These are phyloP conservation scores for Wallacemonas sp. DNA, from an alignment of 208 protist genomes.

Conservation along the genomic window DNA sequence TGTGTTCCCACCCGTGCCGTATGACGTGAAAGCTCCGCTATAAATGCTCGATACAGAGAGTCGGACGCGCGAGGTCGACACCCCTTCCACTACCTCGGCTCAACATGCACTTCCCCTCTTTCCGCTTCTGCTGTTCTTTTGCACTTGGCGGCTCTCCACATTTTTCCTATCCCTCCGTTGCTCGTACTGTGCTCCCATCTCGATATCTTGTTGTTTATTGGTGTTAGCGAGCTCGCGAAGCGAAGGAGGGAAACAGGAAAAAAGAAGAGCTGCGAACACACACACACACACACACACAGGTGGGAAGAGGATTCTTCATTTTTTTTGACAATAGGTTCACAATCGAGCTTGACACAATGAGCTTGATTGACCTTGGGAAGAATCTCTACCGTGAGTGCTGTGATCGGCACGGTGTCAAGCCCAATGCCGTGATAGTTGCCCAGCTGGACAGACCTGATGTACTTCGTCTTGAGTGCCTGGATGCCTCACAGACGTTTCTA, in stretches of 20 bases:
- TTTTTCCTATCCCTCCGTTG: no score
- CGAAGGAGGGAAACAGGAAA: not conserved
- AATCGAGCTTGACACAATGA: not conserved
- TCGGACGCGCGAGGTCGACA: no score
- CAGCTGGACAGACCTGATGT: slow-evolving; percentile 58
- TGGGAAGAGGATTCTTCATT: not conserved
- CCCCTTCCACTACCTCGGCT: no score
- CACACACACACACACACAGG: not conserved
- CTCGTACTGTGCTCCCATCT: no score
- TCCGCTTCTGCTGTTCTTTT: no score
- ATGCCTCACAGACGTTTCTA: slow-evolving; percentile 77
- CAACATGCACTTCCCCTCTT: no score
- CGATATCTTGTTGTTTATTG: no score
- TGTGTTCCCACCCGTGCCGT: no score
- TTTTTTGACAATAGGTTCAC: no score
- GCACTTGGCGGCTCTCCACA: no score
- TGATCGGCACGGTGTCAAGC: slow-evolving; percentile 45
- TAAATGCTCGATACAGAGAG: no score
- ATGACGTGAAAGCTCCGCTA: no score
- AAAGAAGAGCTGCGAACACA: not conserved
- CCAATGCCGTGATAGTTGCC: slow-evolving; percentile 55
- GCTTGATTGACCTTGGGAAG: slow-evolving; percentile 14
- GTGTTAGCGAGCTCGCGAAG: not conserved
- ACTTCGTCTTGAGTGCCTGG: slow-evolving; percentile 45
- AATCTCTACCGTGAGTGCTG: slow-evolving; percentile 74